Base-by-base conservation (phyloP, 805 yeast species). In the Yamadazyma takamatsuzukensis region DNA sequence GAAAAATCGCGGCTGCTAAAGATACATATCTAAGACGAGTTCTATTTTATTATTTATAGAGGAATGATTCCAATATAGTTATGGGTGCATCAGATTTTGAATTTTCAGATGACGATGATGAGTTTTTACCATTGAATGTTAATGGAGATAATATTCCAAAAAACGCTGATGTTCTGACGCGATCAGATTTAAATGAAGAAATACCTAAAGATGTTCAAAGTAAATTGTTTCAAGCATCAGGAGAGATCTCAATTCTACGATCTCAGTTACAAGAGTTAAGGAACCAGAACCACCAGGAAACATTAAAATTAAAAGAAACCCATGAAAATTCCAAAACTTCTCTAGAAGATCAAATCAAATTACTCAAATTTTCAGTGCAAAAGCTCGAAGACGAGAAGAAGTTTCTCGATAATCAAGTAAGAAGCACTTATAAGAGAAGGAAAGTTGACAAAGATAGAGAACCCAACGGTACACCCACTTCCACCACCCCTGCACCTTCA, bases 191-290 rank as follows among this genome's bases (percentile, higher is more conserved):
- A n/a, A n/a, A n/a, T n/a, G n/a, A 11, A 6, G 24, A 12, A 16
- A 13, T 38, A 6, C 39, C 39, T 8, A 15, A n/a, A 33, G 42
- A 54, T 39, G 30, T 54, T 34, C 49, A 49, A 45, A 43, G 48
- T 35, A 39, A 48, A 32, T 28, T 78, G n/a, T 66, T 63, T 34
- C 59, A 69, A 21, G 45, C 45, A 4, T 74, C 74, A 34, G 97
- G 97, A 2, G 96, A 89, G 49, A 78, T 84, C 22, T 79, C 93
- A 10, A 79, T 88, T 21, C 63, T 89, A 12, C 64, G 94, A 34
- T 76, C 80, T 7, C 85, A 79, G 45, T 58, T 83, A 14, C 59
- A 69, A 14, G 68, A 71, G 25, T 40, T 74, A 3, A 73, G 71
- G 31, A 49, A 49, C 16, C 64, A 60, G 30, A 60, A 60, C 25